Evolutionary conservation across 305 asterid genomes (phyloP).

Genomic region (Fraxinus baroniana): DNA sequence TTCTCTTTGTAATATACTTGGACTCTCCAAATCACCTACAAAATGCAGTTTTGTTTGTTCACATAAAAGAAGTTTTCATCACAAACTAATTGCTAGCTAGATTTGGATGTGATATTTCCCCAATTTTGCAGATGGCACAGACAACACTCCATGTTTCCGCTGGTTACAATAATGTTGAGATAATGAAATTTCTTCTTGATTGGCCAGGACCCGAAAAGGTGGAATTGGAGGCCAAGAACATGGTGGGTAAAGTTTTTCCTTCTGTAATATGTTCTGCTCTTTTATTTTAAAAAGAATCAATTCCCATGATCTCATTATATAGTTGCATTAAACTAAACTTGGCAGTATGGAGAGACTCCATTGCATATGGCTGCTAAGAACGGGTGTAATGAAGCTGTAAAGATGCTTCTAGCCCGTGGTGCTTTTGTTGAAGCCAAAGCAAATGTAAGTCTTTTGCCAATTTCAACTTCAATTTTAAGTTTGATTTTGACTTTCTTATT

Average conservation of each 20-base stretch:
- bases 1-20: not conserved
- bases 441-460: slow-evolving; percentile 49
- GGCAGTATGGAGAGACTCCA: slow-evolving; percentile 95
- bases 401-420: slow-evolving; percentile 78
- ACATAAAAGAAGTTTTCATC: not conserved
- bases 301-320: slow-evolving; percentile 14
- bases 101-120: slow-evolving; percentile 1
- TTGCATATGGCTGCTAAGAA: slow-evolving; percentile 98
- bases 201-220: slow-evolving; percentile 77
- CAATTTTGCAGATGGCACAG: slow-evolving; percentile 66
- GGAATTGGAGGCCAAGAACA: slow-evolving; percentile 83
- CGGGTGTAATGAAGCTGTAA: slow-evolving; percentile 85
- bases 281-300: not conserved
- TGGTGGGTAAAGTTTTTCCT: slow-evolving; percentile 47
- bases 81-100: slow-evolving; percentile 6
- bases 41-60: not conserved
- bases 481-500: slow-evolving; percentile 11
- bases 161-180: slow-evolving; percentile 78
- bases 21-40: not conserved
- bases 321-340: slow-evolving; percentile 19
- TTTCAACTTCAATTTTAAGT: not conserved
- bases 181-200: slow-evolving; percentile 65
- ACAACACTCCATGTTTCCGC: slow-evolving; percentile 96
- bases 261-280: slow-evolving; percentile 4
- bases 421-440: slow-evolving; percentile 90